phyloP scores from a whole-genome alignment of 306 rosid genomes.

The Gleditsia sinensis region DNA sequence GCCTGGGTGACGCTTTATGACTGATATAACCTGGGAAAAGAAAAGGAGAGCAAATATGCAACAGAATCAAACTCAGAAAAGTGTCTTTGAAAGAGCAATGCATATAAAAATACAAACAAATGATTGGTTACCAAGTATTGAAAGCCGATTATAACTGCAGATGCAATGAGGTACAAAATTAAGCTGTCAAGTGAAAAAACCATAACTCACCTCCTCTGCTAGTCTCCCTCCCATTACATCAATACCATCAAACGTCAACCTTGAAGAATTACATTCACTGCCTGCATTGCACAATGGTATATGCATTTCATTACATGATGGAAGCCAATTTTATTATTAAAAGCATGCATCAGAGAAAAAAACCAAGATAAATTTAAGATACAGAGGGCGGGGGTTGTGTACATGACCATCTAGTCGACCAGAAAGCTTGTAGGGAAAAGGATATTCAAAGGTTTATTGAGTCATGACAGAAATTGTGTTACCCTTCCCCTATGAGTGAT shows the following conservation, averaged over 20 bases:
- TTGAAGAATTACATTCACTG: conserved; percentile 70
- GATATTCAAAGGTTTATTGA: too few relatives aligned
- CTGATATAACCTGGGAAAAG: conserved; percentile 48
- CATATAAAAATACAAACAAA: neutral
- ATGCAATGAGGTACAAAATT: conserved; percentile 11
- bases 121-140: neutral
- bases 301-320: conserved; percentile 37
- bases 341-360: conserved; percentile 4
- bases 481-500: too few relatives aligned
- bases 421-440: too few relatives aligned
- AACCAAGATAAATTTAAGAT: too few relatives aligned
- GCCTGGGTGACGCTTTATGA: conserved; percentile 42
- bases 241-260: conserved; percentile 80
- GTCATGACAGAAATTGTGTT: too few relatives aligned
- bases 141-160: neutral
- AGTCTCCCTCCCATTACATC: conserved; percentile 69
- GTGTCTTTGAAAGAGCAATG: neutral
- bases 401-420: too few relatives aligned
- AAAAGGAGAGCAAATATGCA: neutral
- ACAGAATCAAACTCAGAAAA: conserved; percentile 4
- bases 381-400: too few relatives aligned
- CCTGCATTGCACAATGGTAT: conserved; percentile 59
- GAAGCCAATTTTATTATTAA: conserved; percentile 1
- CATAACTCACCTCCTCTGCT: conserved; percentile 69
- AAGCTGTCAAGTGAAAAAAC: neutral